A percentile compares a stretch with the other conserved stretches of the same genome.
These are phyloP conservation scores for Solanum bulbocastanum DNA, from an alignment of 257 asterid species.

Conservation along the genomic window DNA sequence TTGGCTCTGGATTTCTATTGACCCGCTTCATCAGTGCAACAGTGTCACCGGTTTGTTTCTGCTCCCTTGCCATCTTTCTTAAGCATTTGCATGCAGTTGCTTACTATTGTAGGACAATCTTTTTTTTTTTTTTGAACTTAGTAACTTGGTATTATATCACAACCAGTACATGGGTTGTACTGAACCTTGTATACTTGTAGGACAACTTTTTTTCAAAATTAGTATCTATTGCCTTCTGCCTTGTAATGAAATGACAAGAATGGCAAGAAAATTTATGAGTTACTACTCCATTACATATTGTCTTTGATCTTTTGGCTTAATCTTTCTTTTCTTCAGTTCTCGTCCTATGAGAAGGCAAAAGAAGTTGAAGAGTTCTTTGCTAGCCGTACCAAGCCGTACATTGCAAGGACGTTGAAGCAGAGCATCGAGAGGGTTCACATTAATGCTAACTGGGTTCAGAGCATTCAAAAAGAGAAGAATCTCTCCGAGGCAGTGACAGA, in stretches of 20 bases:
- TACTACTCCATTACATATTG: too few species aligned
- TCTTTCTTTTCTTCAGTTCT: conserved; percentile 32
- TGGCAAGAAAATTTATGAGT: neutral
- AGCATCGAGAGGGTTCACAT: conserved; percentile 73
- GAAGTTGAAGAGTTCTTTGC: conserved; percentile 68
- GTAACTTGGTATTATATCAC: too few species aligned
- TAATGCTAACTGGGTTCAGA: conserved; percentile 64
- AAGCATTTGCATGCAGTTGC: neutral
- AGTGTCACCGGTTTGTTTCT: conserved; percentile 66
- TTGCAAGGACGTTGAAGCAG: conserved; percentile 87
- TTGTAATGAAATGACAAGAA: neutral
- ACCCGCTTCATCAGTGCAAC: conserved; percentile 59
- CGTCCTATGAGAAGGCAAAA: conserved; percentile 61
- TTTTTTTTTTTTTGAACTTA: too few species aligned
- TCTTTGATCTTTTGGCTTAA: neutral
- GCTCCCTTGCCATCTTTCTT: neutral
- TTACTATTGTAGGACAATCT: neutral
- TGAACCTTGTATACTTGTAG: too few species aligned
- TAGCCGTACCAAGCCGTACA: conserved; percentile 67
- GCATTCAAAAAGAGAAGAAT: conserved; percentile 62
- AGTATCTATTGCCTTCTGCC: neutral
- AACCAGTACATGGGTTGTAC: too few species aligned
- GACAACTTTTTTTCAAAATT: neutral
- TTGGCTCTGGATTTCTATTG: conserved; percentile 77
- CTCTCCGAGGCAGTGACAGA: conserved; percentile 50